These are phyloP conservation scores for Tympanopsis confertula DNA, from an alignment of 2,329 filamentous ascomycete species.

Conservation along the genomic window DNA sequence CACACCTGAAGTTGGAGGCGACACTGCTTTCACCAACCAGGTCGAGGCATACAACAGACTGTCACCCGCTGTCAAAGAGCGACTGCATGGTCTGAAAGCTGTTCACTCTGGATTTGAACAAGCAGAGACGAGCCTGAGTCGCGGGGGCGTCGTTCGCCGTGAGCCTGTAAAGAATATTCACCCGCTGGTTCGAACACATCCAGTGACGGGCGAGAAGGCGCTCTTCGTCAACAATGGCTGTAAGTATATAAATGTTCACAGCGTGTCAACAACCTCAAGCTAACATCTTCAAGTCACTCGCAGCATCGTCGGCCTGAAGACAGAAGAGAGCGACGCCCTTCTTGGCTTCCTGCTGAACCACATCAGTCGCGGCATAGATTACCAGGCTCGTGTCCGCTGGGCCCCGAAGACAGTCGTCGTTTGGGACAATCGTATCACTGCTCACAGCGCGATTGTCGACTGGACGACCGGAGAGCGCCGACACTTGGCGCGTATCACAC, in stretches of 20 bases:
- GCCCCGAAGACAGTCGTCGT: conserved; percentile 52
- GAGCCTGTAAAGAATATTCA: conserved; percentile 48
- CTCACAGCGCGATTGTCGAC: conserved; percentile 30
- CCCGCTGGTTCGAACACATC: conserved; percentile 52
- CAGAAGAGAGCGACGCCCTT: conserved; percentile 54
- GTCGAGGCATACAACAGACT: conserved; percentile 46
- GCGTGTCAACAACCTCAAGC: background rate
- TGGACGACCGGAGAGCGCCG: no score
- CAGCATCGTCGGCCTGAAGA: conserved; percentile 52
- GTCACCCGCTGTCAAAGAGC: conserved; percentile 48
- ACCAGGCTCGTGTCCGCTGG: no score
- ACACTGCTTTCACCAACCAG: no score
- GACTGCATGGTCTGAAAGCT: conserved; percentile 52
- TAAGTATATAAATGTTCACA: no score
- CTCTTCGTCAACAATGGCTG: no score
- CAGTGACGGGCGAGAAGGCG: conserved; percentile 53
- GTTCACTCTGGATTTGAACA: conserved; percentile 51
- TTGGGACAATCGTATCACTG: conserved; percentile 52
- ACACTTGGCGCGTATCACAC: no score
- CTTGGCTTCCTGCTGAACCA: conserved; percentile 58
- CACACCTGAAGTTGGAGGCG: no score
- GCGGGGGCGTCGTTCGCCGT: conserved; percentile 43
- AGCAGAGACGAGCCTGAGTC: no score
- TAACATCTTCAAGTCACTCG: background rate
- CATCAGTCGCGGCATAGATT: conserved; percentile 37